These are phyloP conservation scores for Tulasnella sp. DNA, from an alignment of 768 basidiomycete genomes.

Conservation along the genomic window DNA sequence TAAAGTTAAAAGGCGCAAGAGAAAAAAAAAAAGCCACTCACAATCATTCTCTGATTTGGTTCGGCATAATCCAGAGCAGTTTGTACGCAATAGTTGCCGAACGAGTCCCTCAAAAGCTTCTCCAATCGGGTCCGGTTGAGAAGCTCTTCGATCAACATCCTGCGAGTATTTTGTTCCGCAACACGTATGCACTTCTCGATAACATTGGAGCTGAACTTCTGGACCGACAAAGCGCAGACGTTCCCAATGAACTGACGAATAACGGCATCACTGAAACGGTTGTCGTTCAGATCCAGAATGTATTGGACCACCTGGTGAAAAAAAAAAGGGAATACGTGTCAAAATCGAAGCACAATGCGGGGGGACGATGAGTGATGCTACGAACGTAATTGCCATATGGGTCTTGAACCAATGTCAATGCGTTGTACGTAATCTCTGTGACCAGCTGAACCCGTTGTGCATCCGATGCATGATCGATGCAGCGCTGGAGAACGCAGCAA, in stretches of 20 bases:
- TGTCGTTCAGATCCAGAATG: conserved; percentile 95
- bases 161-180: conserved; percentile 87
- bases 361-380: conserved; percentile 13
- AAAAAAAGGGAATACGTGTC: background rate
- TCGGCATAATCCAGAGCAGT: conserved; percentile 97
- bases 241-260: conserved; percentile 97
- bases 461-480: conserved; percentile 96
- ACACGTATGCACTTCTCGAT: conserved; percentile 95
- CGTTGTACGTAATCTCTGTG: conserved; percentile 97
- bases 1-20: background rate
- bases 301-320: conserved; percentile 77
- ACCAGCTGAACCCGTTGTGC: conserved; percentile 91
- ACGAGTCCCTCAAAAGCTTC: conserved; percentile 90
- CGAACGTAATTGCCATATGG: conserved; percentile 86
- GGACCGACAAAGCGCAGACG: conserved; percentile 92
- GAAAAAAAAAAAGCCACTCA: conserved; percentile 25
- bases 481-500: conserved; percentile 95
- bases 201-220: conserved; percentile 99
- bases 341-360: background rate
- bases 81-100: conserved; percentile 92
- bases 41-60: conserved; percentile 67
- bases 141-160: conserved; percentile 88
- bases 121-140: conserved; percentile 89
- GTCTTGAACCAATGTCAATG: conserved; percentile 93
- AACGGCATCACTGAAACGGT: conserved; percentile 92